Evolutionary conservation across 2,329 filamentous ascomycete genomes (phyloP).

Genomic region (Sarocladium strictum): DNA sequence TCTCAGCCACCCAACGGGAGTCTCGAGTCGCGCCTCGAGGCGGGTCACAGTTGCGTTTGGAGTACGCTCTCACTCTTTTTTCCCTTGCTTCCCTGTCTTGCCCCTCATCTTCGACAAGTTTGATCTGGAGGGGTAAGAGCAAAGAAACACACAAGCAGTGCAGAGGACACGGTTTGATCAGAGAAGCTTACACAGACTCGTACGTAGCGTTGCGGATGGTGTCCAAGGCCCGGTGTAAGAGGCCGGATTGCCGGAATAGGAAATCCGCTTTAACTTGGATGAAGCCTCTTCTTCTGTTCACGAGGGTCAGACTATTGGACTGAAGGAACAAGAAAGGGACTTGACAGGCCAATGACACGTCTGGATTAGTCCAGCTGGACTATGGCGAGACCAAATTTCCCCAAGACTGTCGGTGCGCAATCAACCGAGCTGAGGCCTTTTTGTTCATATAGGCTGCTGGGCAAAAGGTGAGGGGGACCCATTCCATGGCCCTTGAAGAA

Average conservation of each 20-base stretch:
- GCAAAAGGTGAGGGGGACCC: neutral
- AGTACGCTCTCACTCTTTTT: neutral
- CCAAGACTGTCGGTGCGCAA: no score
- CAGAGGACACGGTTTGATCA: no score
- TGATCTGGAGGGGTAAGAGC: neutral
- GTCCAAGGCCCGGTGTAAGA: neutral
- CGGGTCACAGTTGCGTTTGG: neutral
- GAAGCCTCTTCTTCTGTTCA: no score
- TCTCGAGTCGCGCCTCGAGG: neutral
- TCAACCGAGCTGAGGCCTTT: neutral
- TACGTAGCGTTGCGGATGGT: neutral
- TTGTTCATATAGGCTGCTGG: neutral
- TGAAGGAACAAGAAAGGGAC: neutral
- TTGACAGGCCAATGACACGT: neutral
- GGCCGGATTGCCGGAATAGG: conserved; percentile 8
- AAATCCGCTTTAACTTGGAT: neutral
- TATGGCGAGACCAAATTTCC: no score
- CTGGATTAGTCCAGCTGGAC: neutral
- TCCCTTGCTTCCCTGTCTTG: neutral
- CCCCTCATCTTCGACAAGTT: neutral
- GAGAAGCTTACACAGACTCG: neutral
- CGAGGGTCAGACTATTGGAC: neutral
- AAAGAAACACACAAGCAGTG: no score
- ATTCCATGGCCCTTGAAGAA: no score
- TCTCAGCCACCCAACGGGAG: neutral